phyloP scores from a whole-genome alignment of 2,329 filamentous ascomycete species.

The Talaromyces sp. region DNA sequence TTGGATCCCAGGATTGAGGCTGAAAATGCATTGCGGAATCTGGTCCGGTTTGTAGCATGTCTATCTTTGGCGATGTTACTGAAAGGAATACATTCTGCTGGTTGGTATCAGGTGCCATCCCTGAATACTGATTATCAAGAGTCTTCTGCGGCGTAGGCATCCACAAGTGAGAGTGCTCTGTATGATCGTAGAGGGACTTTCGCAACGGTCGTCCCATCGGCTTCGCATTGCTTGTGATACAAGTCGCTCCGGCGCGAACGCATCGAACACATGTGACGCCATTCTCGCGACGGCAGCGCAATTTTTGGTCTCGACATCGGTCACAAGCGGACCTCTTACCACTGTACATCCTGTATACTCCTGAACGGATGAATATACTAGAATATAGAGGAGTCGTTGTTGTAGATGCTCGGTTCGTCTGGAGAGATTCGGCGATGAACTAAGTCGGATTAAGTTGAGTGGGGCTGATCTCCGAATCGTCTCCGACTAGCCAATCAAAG shows the following conservation, averaged over 20 bases:
- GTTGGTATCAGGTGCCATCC: background rate
- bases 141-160: background rate
- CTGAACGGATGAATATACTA: background rate
- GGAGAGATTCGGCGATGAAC: background rate
- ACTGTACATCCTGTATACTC: background rate
- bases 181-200: background rate
- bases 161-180: background rate
- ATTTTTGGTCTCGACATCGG: slow-evolving; percentile 4
- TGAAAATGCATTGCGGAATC: background rate
- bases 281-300: slow-evolving; percentile 8
- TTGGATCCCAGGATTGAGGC: slow-evolving; percentile 2
- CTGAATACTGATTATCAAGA: background rate
- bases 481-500: slow-evolving; percentile 3
- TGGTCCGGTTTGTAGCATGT: background rate
- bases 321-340: slow-evolving; percentile 7
- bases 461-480: slow-evolving; percentile 1
- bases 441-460: background rate
- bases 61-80: background rate
- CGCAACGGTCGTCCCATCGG: slow-evolving; percentile 7
- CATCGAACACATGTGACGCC: slow-evolving; percentile 4
- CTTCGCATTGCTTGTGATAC: slow-evolving; percentile 4
- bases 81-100: background rate
- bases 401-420: background rate
- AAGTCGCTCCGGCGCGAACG: background rate
- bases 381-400: background rate